phyloP scores from a whole-genome alignment of 108 stramenopile genomes.

The Pelagomonas calceolata region DNA sequence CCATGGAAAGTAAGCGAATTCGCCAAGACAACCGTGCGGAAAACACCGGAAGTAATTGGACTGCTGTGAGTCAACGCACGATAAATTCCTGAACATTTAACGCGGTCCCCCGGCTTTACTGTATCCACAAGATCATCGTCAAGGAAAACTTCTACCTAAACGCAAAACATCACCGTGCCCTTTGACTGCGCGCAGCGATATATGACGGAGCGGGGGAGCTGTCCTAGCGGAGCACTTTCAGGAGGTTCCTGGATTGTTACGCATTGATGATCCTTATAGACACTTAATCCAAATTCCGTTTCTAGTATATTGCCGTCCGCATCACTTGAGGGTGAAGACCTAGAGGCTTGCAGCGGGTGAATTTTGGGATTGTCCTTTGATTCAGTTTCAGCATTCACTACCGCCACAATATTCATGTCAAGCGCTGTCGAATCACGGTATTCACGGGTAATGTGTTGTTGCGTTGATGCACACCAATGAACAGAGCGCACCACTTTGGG shows the following conservation, averaged over 20 bases:
- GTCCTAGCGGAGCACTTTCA: slow-evolving; percentile 93
- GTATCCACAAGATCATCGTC: slow-evolving; percentile 85
- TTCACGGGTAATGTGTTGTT: slow-evolving; percentile 55
- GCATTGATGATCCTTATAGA: slow-evolving; percentile 92
- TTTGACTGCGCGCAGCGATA: too few species aligned
- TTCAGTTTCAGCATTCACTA: too few species aligned
- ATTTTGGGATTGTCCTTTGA: too few species aligned
- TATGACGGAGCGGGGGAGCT: slow-evolving; percentile 75
- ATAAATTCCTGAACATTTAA: slow-evolving; percentile 74
- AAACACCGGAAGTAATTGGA: slow-evolving; percentile 49
- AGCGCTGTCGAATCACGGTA: slow-evolving; percentile 92
- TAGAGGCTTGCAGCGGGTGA: too few species aligned
- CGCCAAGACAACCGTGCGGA: slow-evolving; percentile 85
- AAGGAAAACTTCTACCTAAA: slow-evolving; percentile 61
- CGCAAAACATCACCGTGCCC: too few species aligned
- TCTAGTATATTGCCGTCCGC: slow-evolving; percentile 78
- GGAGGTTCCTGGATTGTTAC: slow-evolving; percentile 91
- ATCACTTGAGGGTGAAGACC: slow-evolving; percentile 72
- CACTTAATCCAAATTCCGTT: slow-evolving; percentile 86
- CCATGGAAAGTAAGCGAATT: slow-evolving; percentile 85
- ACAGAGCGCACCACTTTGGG: slow-evolving; percentile 93
- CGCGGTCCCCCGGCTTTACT: slow-evolving; percentile 95
- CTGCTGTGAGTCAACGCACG: slow-evolving; percentile 58
- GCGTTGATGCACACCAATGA: slow-evolving; percentile 86
- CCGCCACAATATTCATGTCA: slow-evolving; percentile 48